phyloP scores from a whole-genome alignment of 2,329 filamentous ascomycete species.

The Ilyonectria destructans region DNA sequence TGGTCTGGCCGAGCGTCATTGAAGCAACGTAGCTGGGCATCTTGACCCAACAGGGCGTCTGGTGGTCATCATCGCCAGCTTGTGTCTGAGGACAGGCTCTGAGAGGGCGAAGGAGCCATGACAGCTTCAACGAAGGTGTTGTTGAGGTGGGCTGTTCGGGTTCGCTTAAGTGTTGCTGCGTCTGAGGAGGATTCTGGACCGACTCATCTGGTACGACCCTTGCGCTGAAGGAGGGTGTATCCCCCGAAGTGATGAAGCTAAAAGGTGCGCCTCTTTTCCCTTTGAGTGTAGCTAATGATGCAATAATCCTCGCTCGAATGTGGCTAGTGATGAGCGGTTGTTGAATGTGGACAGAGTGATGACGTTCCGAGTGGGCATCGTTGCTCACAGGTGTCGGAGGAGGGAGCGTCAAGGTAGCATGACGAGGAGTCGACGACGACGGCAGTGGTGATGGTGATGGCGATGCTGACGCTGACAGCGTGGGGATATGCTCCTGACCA shows the following conservation, averaged over 20 bases:
- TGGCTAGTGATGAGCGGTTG: slow-evolving; percentile 20
- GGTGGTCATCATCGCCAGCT: not conserved
- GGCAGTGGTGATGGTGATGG: too few relatives aligned
- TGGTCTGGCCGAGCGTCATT: slow-evolving; percentile 35
- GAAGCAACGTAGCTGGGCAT: slow-evolving; percentile 37
- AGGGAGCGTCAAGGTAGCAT: not conserved
- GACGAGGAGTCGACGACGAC: too few relatives aligned
- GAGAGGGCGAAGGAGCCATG: slow-evolving; percentile 31
- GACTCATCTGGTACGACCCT: not conserved
- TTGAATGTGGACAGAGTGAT: not conserved
- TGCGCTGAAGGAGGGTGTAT: not conserved
- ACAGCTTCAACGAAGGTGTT: slow-evolving; percentile 25
- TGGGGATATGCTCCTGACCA: too few relatives aligned
- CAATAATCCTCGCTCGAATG: slow-evolving; percentile 25
- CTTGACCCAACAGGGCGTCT: slow-evolving; percentile 18
- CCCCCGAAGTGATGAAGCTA: slow-evolving; percentile 38
- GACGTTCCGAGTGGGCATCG: too few relatives aligned
- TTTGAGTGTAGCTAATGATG: slow-evolving; percentile 32
- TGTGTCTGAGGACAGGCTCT: not conserved
- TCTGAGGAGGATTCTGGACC: not conserved
- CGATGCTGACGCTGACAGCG: too few relatives aligned
- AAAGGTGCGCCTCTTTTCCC: slow-evolving; percentile 36
- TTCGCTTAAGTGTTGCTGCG: slow-evolving; percentile 5
- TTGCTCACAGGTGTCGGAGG: slow-evolving; percentile 4
- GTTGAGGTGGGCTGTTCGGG: slow-evolving; percentile 3